Percentiles rank a stretch among this genome's conserved stretches.
These are phyloP conservation scores for Penicillium crystallinum DNA, from an alignment of 495 filamentous ascomycete species.

Conservation along the genomic window DNA sequence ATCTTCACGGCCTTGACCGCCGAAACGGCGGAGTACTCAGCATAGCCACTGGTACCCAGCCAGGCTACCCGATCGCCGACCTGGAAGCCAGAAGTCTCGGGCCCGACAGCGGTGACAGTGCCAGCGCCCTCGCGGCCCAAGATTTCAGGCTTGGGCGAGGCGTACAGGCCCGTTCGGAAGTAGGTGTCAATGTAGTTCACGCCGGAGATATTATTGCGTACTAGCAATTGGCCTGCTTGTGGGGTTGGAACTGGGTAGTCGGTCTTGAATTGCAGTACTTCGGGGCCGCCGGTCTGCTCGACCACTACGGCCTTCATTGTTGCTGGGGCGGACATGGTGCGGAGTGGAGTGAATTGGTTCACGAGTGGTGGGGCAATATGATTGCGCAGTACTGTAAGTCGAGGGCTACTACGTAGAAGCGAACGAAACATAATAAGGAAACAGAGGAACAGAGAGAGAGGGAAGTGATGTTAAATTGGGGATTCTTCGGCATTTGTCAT, in stretches of 20 bases:
- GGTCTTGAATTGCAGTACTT: slow-evolving; percentile 70
- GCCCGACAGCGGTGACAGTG: slow-evolving; percentile 50
- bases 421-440: slow-evolving; percentile 11
- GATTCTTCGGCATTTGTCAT: background rate
- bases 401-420: slow-evolving; percentile 13
- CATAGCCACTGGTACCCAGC: slow-evolving; percentile 60
- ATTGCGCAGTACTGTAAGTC: slow-evolving; percentile 19
- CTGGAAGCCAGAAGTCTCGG: slow-evolving; percentile 44
- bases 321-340: slow-evolving; percentile 47
- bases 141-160: slow-evolving; percentile 66
- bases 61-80: slow-evolving; percentile 66
- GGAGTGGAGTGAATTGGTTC: slow-evolving; percentile 3
- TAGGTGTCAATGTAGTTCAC: slow-evolving; percentile 89
- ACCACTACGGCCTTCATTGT: slow-evolving; percentile 75
- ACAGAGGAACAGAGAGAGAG: background rate
- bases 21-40: slow-evolving; percentile 66
- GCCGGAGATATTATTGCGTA: slow-evolving; percentile 81
- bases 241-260: slow-evolving; percentile 72
- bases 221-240: slow-evolving; percentile 66
- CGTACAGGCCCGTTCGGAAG: slow-evolving; percentile 87
- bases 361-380: slow-evolving; percentile 9
- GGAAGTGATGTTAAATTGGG: background rate
- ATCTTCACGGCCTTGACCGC: slow-evolving; percentile 55
- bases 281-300: slow-evolving; percentile 69
- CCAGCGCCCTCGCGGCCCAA: slow-evolving; percentile 82